Conservation (phyloP, 768 basidiomycete genomes). For the Suillus cothurnatus region DNA sequence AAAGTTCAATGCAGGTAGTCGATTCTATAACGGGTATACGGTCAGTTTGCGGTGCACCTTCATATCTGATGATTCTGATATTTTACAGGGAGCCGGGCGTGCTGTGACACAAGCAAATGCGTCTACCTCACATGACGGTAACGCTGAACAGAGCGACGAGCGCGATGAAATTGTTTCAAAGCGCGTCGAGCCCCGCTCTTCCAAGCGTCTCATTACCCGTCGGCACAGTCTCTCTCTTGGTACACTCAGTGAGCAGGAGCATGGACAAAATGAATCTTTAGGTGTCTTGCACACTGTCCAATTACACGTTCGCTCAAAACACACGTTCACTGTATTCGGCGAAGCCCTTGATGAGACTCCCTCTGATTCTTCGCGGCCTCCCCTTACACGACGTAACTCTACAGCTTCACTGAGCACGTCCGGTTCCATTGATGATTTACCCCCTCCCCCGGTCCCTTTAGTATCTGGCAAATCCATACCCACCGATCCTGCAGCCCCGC, state of each 20-base stretch:
- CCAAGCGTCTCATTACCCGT: slow-evolving; percentile 50
- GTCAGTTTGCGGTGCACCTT: slow-evolving; percentile 41
- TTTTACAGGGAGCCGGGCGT: slow-evolving; percentile 61
- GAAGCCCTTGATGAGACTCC: slow-evolving; percentile 20
- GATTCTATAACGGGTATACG: slow-evolving; percentile 69
- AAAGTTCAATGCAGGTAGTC: slow-evolving; percentile 70
- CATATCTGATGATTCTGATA: slow-evolving; percentile 1
- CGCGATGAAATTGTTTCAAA: slow-evolving; percentile 47
- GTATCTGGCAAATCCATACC: slow-evolving; percentile 10
- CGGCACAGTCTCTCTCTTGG: slow-evolving; percentile 64
- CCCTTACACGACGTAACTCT: slow-evolving; percentile 51
- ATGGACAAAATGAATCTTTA: slow-evolving; percentile 36
- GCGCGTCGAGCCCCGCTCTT: slow-evolving; percentile 32
- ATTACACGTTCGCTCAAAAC: slow-evolving; percentile 60
- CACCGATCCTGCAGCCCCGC: slow-evolving; percentile 30
- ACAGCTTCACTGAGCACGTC: slow-evolving; percentile 36
- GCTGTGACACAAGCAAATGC: slow-evolving; percentile 74
- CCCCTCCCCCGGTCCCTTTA: slow-evolving; percentile 19
- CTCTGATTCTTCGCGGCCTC: slow-evolving; percentile 29
- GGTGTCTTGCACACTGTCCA: slow-evolving; percentile 67
- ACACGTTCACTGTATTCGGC: slow-evolving; percentile 49
- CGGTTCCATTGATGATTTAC: slow-evolving; percentile 21
- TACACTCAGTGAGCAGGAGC: slow-evolving; percentile 41
- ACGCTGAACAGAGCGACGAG: slow-evolving; percentile 55
- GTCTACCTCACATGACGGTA: slow-evolving; percentile 54